These are phyloP conservation scores for Kwoniella shandongensis DNA, from an alignment of 768 basidiomycete species.

Conservation along the genomic window DNA sequence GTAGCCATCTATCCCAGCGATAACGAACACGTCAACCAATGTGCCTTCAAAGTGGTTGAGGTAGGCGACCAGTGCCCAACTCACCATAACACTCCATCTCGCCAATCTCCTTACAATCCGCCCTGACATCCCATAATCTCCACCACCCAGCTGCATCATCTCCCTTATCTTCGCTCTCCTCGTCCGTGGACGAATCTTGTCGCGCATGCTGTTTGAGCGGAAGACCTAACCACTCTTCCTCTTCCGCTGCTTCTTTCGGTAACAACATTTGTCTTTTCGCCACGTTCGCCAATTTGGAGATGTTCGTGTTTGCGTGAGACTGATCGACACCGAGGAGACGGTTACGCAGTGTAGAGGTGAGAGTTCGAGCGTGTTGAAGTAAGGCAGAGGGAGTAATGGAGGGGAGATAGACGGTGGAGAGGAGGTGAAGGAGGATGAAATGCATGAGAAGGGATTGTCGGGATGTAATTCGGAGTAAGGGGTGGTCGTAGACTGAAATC, in stretches of 20 bases:
- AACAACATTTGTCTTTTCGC: background rate
- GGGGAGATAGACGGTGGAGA: constrained; percentile 27
- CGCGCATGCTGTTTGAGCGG: background rate
- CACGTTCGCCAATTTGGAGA: no score
- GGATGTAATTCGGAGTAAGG: constrained; percentile 22
- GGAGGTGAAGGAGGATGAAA: constrained; percentile 36
- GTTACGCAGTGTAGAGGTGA: background rate
- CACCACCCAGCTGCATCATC: constrained; percentile 26
- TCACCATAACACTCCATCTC: constrained; percentile 47
- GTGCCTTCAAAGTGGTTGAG: background rate
- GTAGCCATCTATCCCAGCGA: constrained; percentile 27
- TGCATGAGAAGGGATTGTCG: constrained; percentile 30
- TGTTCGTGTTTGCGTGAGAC: background rate
- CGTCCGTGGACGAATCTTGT: background rate
- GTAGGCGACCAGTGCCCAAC: background rate
- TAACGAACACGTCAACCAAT: background rate
- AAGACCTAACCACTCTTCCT: constrained; percentile 5
- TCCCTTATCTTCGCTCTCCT: constrained; percentile 1
- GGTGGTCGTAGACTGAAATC: constrained; percentile 40
- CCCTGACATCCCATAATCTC: constrained; percentile 39
- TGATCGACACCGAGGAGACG: background rate
- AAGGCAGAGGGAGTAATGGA: constrained; percentile 21
- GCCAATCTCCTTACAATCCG: constrained; percentile 42
- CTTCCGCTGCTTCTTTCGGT: background rate
- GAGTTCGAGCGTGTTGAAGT: constrained; percentile 1